A percentile compares a stretch with the other conserved stretches of the same genome.
phyloP scores from a whole-genome alignment of 495 filamentous ascomycete genomes.

The Aspergillus mulundensis region DNA sequence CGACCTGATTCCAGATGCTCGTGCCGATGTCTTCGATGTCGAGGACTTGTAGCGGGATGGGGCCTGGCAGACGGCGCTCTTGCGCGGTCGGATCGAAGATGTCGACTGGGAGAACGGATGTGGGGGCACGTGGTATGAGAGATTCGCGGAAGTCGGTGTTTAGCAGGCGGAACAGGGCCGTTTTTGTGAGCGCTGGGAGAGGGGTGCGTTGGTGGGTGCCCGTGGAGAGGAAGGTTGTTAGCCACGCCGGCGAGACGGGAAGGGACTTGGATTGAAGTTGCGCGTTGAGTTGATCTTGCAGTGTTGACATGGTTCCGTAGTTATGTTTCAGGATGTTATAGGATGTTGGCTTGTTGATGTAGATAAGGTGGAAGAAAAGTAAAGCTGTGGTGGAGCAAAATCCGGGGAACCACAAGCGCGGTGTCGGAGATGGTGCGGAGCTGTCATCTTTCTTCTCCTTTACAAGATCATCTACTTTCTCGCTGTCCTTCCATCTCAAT shows the following conservation, averaged over 20 bases:
- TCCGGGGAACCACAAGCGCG: slow-evolving; percentile 8
- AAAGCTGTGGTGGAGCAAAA: slow-evolving; percentile 11
- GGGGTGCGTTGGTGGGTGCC: slow-evolving; percentile 50
- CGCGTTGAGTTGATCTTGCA: slow-evolving; percentile 35
- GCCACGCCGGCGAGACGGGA: slow-evolving; percentile 39
- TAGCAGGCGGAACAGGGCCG: slow-evolving; percentile 76
- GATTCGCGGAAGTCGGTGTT: slow-evolving; percentile 68
- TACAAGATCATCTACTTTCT: slow-evolving; percentile 4
- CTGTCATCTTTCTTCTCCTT: background rate
- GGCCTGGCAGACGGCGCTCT: slow-evolving; percentile 50
- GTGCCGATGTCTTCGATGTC: slow-evolving; percentile 77
- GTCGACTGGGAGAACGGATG: slow-evolving; percentile 55
- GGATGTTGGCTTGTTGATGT: background rate
- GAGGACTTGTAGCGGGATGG: slow-evolving; percentile 75
- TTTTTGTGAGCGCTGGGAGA: slow-evolving; percentile 67
- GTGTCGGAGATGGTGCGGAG: background rate
- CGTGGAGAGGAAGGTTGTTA: slow-evolving; percentile 35
- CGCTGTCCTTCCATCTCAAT: slow-evolving; percentile 9
- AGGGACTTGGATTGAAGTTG: slow-evolving; percentile 46
- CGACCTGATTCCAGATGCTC: slow-evolving; percentile 79
- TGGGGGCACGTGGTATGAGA: slow-evolving; percentile 38
- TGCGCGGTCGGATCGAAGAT: slow-evolving; percentile 48
- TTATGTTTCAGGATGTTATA: background rate
- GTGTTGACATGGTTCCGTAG: slow-evolving; percentile 29
- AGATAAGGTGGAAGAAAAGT: background rate